These are phyloP conservation scores for Ceratobasidium sp. DNA, from an alignment of 1,284 basidiomycete genomes.

Conservation along the genomic window DNA sequence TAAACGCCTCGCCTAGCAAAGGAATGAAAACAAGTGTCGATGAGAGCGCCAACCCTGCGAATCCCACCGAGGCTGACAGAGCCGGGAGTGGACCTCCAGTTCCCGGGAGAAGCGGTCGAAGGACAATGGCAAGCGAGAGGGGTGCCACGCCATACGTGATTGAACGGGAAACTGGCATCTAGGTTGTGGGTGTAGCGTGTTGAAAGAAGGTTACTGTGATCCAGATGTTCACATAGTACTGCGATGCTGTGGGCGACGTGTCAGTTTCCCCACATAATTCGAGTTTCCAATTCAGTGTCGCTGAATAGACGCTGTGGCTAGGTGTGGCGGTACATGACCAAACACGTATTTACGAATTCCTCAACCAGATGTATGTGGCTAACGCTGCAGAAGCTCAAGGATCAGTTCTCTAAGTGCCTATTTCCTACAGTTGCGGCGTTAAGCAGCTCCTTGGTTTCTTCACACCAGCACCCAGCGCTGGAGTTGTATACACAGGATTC, in stretches of 20 bases:
- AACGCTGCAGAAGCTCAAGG: too few relatives aligned
- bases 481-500: not conserved
- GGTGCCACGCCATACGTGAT: conserved; percentile 36
- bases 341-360: not conserved
- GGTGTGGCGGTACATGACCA: not conserved
- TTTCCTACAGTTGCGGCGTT: too few relatives aligned
- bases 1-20: conserved; percentile 76
- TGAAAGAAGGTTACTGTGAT: not conserved
- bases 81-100: conserved; percentile 66
- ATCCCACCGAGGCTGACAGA: conserved; percentile 79
- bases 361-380: not conserved
- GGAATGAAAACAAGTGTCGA: conserved; percentile 80
- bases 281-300: conserved; percentile 8
- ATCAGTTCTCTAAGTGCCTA: too few relatives aligned
- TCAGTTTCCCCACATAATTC: conserved; percentile 39
- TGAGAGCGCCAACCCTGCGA: conserved; percentile 83
- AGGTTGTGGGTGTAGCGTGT: not conserved
- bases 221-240: conserved; percentile 21
- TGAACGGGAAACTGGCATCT: not conserved
- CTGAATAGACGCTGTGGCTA: conserved; percentile 28
- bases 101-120: conserved; percentile 35
- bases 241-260: conserved; percentile 36
- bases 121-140: conserved; percentile 26
- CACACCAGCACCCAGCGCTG: too few relatives aligned
- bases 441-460: not conserved